Evolutionary conservation across 2,329 filamentous ascomycete genomes (phyloP).

Genomic region (Cladosporium colombiae): DNA sequence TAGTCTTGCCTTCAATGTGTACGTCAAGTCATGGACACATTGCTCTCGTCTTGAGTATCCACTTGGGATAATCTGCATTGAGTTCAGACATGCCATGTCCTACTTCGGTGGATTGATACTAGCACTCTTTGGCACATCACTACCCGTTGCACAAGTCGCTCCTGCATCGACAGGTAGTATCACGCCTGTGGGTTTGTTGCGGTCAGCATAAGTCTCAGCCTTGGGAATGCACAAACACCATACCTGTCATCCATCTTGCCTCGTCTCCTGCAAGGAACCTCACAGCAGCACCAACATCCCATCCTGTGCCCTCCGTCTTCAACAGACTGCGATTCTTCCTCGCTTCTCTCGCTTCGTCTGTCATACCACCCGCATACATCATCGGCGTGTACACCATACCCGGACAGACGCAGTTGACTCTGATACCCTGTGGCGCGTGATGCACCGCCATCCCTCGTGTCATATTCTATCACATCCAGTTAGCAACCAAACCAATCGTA

Average conservation of each 20-base stretch:
- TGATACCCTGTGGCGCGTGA: slow-evolving; percentile 52
- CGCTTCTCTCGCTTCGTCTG: slow-evolving; percentile 50
- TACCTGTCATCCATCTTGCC: slow-evolving; percentile 51
- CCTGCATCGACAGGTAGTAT: slow-evolving; percentile 53
- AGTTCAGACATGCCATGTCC: background rate
- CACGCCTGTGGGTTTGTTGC: slow-evolving; percentile 34
- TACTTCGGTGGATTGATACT: slow-evolving; percentile 16
- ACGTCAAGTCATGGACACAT: background rate
- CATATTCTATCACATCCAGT: slow-evolving; percentile 45
- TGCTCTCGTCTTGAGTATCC: background rate
- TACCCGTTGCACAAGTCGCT: slow-evolving; percentile 46
- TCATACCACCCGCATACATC: slow-evolving; percentile 55
- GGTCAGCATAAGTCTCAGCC: slow-evolving; percentile 27
- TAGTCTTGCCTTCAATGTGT: background rate
- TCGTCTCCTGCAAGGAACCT: slow-evolving; percentile 55
- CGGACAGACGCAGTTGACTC: slow-evolving; percentile 59
- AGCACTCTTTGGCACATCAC: slow-evolving; percentile 38
- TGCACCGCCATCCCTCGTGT: slow-evolving; percentile 59
- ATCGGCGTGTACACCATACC: slow-evolving; percentile 35
- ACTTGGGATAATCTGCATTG: background rate
- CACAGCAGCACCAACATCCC: slow-evolving; percentile 55
- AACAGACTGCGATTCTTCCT: slow-evolving; percentile 53
- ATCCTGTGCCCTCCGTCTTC: slow-evolving; percentile 56
- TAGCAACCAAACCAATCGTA: background rate
- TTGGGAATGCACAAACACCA: background rate